Base-by-base conservation (phyloP, 1,284 basidiomycete genomes). In the Peniophora sp. region DNA sequence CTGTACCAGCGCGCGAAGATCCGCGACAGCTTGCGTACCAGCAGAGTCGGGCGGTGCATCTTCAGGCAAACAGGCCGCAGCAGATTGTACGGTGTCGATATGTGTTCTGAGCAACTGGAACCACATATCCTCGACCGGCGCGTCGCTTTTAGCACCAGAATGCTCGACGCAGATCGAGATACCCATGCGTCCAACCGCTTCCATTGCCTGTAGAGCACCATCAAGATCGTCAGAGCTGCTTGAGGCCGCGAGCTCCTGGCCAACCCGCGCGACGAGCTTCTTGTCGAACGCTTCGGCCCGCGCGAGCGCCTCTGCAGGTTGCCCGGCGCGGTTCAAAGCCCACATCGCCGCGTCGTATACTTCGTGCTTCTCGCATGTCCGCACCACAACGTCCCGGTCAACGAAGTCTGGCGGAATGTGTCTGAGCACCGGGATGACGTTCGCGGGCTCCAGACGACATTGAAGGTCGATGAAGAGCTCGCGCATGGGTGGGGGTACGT, bases 81-180 rank as follows among this genome's bases (percentile, higher is more conserved):
- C 68, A 2, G 71, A 72, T 59, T 96, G 92, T 2, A 94, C 84
- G 43, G 81, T 79, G 51, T 83, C 79, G 50, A 96, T 86, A 59
- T 95, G 84, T 54, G 85, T 84, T 57, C 82, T 83, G 27, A 97
- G 75, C 0, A 97, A 72, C 54, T 82, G 79, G 64, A 92, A 94
- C 95, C 95, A 98, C 58, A 94, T 79, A 58, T 97, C 91, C 62
- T 95, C 92, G 14, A 86, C 70, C 1, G 83, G 75, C 11, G 81
- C 67, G 9, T 77, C 70, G 1, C 62, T 63, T 16, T 66, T 62
- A 17, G 65, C 66, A 2, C 66, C 62, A 2, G 89, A 89, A 53
- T 78, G 81, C 54, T 82, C 77, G 35, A 83, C 64, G 61, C 91
- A 94, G 35, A 92, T 74, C 1, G 74, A 64, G 3, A 85, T 75